Evolutionary conservation across 257 asterid genomes (phyloP).

Genomic region (Coffea eugenioides): DNA sequence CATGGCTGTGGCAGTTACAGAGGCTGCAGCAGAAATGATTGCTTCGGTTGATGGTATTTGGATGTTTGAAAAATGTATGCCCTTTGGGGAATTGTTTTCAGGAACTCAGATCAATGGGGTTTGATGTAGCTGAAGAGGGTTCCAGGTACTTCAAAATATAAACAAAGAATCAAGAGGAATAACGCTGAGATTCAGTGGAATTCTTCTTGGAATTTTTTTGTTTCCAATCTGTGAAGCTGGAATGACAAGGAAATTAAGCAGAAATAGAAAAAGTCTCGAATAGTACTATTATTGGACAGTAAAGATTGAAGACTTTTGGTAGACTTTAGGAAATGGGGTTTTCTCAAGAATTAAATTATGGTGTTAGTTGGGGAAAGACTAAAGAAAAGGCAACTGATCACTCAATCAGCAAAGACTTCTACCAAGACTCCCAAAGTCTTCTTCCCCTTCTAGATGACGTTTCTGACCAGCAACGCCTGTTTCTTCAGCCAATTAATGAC

Average conservation of each 20-base stretch:
- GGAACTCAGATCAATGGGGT: neutral
- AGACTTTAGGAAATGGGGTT: neutral
- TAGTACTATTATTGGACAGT: no score
- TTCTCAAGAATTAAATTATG: neutral
- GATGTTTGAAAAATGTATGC: neutral
- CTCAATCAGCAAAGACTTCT: neutral
- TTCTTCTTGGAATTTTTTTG: neutral
- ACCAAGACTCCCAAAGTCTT: neutral
- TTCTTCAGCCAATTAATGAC: no score
- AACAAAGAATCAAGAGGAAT: neutral
- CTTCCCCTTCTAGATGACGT: neutral
- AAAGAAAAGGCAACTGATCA: neutral
- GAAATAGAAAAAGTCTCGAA: neutral
- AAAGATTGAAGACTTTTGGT: no score
- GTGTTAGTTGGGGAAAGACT: neutral
- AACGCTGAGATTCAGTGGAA: neutral
- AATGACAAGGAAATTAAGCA: neutral
- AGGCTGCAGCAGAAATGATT: conserved; percentile 45
- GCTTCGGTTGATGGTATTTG: conserved; percentile 20
- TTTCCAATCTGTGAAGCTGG: neutral
- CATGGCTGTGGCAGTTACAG: conserved; percentile 46
- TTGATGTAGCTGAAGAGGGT: no score
- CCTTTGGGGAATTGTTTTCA: neutral
- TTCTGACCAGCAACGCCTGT: no score
- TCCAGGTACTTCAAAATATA: neutral